Evolutionary conservation across 2,329 filamentous ascomycete genomes (phyloP).

Genomic region (Cordyceps javanica): DNA sequence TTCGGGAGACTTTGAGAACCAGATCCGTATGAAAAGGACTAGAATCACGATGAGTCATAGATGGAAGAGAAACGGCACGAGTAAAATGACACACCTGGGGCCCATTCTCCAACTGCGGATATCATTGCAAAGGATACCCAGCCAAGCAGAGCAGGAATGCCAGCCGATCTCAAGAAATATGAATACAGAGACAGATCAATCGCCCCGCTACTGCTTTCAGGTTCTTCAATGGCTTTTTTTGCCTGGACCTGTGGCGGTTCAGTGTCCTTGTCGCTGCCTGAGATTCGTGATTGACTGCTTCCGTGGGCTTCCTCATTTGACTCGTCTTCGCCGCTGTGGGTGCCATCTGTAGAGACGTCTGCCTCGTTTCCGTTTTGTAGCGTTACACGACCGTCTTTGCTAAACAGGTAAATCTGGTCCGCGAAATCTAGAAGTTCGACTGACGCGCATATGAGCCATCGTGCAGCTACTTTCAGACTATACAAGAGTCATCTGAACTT

Average conservation of each 20-base stretch:
- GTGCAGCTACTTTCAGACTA: not conserved
- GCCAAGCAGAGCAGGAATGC: not conserved
- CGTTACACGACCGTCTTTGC: not conserved
- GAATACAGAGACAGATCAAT: not conserved
- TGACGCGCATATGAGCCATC: not conserved
- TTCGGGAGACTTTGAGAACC: not conserved
- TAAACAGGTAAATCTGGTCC: not conserved
- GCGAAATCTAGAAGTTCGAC: not conserved
- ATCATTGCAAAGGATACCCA: not conserved
- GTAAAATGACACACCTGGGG: not conserved
- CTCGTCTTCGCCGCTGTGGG: not conserved
- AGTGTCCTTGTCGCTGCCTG: not conserved
- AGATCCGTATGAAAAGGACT: not conserved
- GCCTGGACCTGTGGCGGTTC: not conserved
- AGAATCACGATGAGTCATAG: not conserved
- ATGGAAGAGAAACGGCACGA: no score
- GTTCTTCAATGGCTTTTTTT: not conserved
- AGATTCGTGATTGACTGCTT: no score
- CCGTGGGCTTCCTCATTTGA: not conserved
- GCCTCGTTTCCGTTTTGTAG: not conserved
- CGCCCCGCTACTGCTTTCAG: not conserved
- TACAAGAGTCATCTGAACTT: not conserved
- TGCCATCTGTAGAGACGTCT: not conserved
- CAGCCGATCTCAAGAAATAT: not conserved
- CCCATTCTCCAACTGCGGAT: not conserved